Evolutionary conservation across 306 rosid genomes (phyloP), one percentile per base, ranked within the genome.

Genomic region (Medicago lupulina): DNA sequence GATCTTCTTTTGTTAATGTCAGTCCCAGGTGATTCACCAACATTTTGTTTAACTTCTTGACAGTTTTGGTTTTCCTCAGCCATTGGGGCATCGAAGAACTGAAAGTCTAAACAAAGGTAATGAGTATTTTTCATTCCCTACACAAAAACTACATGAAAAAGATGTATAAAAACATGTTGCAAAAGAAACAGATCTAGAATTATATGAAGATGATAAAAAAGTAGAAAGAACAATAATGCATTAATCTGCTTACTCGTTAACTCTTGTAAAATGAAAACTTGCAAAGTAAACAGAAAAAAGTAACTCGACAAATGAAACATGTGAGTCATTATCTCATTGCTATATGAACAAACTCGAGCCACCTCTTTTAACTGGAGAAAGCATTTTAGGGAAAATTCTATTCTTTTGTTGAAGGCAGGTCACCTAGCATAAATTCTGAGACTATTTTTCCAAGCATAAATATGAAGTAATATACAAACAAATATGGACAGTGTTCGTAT

Each of bases 21-120:
- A 94, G 80, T 62, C 98, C 98, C 71, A 94, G 89, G 89, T 92
- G 97, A 86, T 85, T 87, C 86, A 94, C 98, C 83, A 87, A 79
- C 65, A 78, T 51, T 85, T 83, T 83, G 85, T 86, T 86, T 36
- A 92, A 81, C 79, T 68, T 87, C 67, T 82, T 82, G 43, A 36
- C 80, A 71, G 78, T 14, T 82, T 82, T 88, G 76, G 96, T 88
- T 86, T 81, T 80, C 83, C 90, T 90, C 80, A 86, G 58, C 89
- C 90, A 83, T 67, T 54, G 58, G 10, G 97, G 96, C 65, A 90
- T 71, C 34, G 69, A n/a, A 41, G 79, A 73, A 79, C 96, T 87
- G 90, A 88, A 92, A 82, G 98, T 90, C 98, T 94, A 90, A 64
- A 67, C 74, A 88, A 57, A 75, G 70, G 61, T 34, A 72, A 47